Evolutionary conservation across 148 eudicot genomes (phyloP), one percentile per base, ranked within the genome.

Genomic region (Drosera capensis): DNA sequence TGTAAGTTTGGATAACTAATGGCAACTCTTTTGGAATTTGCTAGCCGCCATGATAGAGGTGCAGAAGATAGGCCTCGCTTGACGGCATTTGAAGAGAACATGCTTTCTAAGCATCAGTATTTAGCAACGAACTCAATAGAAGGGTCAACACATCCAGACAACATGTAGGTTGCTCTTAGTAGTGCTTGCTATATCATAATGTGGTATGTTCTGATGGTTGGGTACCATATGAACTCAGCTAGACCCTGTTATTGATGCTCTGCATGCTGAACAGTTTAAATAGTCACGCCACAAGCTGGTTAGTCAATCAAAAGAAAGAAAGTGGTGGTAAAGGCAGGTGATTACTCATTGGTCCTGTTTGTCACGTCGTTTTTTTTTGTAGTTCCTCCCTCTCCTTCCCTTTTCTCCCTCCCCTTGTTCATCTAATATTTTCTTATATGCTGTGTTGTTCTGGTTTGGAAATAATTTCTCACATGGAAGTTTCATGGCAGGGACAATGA

Each of bases 401-500:
- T 39, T 13, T 41, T 41, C 45, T 6, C 19, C 20, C 45, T 1
- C n/a, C 8, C 8, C 7, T 2, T 3, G 19, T 8, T 41, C 14
- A 8, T 2, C 23, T 20, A 49, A 34, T 13, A 8, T 48, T 22
- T 26, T 21, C 19, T 14, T 37, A 1, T n/a, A n/a, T n/a, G n/a
- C n/a, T n/a, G n/a, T n/a, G n/a, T n/a, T n/a, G n/a, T n/a, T n/a
- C n/a, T n/a, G n/a, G n/a, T n/a, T n/a, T n/a, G n/a, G n/a, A n/a
- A n/a, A n/a, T n/a, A 34, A 15, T 11, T 34, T 15, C 38, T 34
- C n/a, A 34, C 38, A 34, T 34, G 6, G 5, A 4, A 34, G 13
- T 11, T 11, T 9, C 14, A 14, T 70, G 58, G 35, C 75, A 90
- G 99, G 72, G 99, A 90, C 65, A 90, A 85, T 68, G 95, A 90